Base-by-base conservation (phyloP, 768 basidiomycete genomes). In the Tulasnella calospora region DNA sequence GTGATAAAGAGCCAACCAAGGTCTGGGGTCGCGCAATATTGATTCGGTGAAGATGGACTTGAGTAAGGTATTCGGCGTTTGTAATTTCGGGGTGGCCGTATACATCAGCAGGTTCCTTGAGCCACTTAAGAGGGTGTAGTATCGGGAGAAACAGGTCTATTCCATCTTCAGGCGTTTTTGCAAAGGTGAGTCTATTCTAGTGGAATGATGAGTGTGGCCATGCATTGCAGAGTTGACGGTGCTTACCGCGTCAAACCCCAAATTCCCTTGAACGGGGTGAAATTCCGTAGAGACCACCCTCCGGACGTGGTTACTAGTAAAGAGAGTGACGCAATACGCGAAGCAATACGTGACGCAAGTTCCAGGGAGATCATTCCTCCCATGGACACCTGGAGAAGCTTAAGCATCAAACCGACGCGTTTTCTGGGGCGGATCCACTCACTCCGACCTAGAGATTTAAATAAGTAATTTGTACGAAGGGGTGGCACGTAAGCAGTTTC, bases 311-410 rank as follows among this genome's bases (percentile, higher is more conserved):
- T 95, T 5, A 92, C 93, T 10, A 86, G 83, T 2, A 95, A 86
- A 0, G 88, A 86, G 41, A 95, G 87, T 1, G 92, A 92, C 12
- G 85, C 84, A 40, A 94, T 89, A 21, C 92, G 87, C 15, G 91
- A 84, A 0, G 92, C 90, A 46, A 94, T 90, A 33, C 88, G 87
- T 69, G 83, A 86, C 0, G 93, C 89, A 2, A 95, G 86, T 81
- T 95, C 94, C 84, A 93, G 92, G 0, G 92, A 89, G 73, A 94
- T 93, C 94, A 94, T 95, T 6, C 94, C 94, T 3, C 94, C 94
- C 6, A 95, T 83, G 47, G 92, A 94, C 35, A 89, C 84, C 10
- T 78, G 35, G 27, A 46, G n/a, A 36, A 6, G 27, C 44, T 17
- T 36, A 35, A 30, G 33, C 23, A 8, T 57, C 74, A 76, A 17